Base-by-base conservation (phyloP, 1,284 basidiomycete species). In the Rhodotorula sp. region DNA sequence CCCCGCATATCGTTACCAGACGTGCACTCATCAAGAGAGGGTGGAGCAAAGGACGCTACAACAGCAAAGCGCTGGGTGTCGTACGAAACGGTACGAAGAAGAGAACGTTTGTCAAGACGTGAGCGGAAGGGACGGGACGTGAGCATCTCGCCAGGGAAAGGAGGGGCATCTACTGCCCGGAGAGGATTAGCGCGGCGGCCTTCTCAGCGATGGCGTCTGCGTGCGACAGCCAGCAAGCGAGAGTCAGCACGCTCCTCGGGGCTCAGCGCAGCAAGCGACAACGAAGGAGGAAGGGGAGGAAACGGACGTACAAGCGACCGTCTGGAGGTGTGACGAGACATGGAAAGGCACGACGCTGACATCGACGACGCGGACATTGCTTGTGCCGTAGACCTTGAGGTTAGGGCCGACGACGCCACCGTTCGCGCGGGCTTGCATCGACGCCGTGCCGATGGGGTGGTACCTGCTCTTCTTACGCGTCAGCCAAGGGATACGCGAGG, bases 321-420 rank as follows among this genome's bases (percentile, higher is more conserved):
- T 62, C 36, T 66, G 64, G 3, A 54, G 60, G 57, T 63, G 72
- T 3, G 54, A 51, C 9, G 58, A 44, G 39, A 73, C 61, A 48
- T 74, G 72, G 25, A 74, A 17, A 25, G 81, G 81, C 61, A 85
- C 72, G 22, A 86, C 78, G 8, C 83, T 84, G 2, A 84, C 80
- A 77, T 87, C 86, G 3, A 85, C 85, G 39, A 87, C 85, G 13
- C 86, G 83, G 21, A 87, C 80, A 77, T 87, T 87, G 10, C 78
- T 74, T 1, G 85, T 86, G 61, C 86, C 85, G 76, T 87, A 87
- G 72, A 27, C 82, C 67, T 77, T 83, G 25, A 86, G 79, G 66
- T 82, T 78, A 10, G 83, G 80, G 67, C 83, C 74, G 54, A 85
- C 84, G 39, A 85, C 84, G 70, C 85, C 84, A n/a, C 58, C 54